Evolutionary conservation across 768 basidiomycete genomes (phyloP), one percentile per base, ranked within the genome.

Genomic region (Kwoniella dendrophila): DNA sequence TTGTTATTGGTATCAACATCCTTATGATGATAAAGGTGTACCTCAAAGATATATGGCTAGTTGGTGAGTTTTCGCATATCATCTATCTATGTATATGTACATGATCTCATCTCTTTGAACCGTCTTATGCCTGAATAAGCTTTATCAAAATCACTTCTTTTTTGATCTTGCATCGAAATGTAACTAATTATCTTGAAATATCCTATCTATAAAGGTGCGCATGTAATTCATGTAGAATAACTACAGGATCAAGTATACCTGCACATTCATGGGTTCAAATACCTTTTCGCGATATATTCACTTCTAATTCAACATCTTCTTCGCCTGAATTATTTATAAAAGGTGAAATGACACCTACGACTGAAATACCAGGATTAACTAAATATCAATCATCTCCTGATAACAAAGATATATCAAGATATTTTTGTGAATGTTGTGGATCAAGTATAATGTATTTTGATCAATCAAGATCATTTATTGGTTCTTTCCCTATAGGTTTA

Each of bases 1-100:
- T 32, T 51, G 49, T 51, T 51, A 51, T 51, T 34, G 49, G 49
- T 51, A 51, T 51, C 49, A 51, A 51, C 30, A 34, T 5, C 49
- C 49, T 20, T 33, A 14, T 14, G n/a, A 51, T 33, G 49, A 51
- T 4, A 5, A 51, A 20, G 49, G 49, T 20, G n/a, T 51, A 11
- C 49, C 49, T 6, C 29, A 51, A 32, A 51, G 49, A 33, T 51
- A 51, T 30, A 51, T 51, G 49, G 49, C 49, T 33, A 34, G 49
- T 3, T 51, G 29, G 49, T 51, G 20, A 34, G 49, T 51, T 51
- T 22, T 11, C 12, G 41, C 41, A 14, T 43, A n/a, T n/a, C n/a
- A n/a, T n/a, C n/a, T n/a, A n/a, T n/a, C n/a, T n/a, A n/a, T n/a
- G n/a, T n/a, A n/a, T n/a, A n/a, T n/a, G n/a, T n/a, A n/a, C n/a